Evolutionary conservation across 257 asterid genomes (phyloP).

Genomic region (Knoxia roxburghii): DNA sequence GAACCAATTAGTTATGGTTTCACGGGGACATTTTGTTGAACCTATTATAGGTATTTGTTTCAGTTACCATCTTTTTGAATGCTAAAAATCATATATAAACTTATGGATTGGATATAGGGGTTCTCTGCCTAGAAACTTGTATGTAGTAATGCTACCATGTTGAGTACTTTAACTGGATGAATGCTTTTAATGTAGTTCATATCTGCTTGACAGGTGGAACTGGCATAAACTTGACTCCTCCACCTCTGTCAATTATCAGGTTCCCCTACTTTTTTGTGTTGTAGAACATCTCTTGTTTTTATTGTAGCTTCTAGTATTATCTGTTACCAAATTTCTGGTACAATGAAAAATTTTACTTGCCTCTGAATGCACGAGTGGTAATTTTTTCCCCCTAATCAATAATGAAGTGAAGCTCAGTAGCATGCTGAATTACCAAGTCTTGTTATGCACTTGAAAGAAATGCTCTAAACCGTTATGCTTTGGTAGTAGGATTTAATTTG

Average conservation of each 20-base stretch:
- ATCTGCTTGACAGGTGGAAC: conserved; percentile 67
- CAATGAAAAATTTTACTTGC: not conserved
- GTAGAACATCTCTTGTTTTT: not conserved
- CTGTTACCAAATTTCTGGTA: too few species aligned
- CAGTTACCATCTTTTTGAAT: not conserved
- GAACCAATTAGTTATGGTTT: too few species aligned
- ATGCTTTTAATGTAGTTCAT: conserved; percentile 15
- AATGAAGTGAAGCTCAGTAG: not conserved
- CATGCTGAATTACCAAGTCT: not conserved
- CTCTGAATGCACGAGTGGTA: not conserved
- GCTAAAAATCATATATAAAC: too few species aligned
- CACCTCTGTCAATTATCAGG: conserved; percentile 79
- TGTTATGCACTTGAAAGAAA: not conserved
- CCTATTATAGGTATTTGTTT: not conserved
- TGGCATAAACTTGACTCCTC: conserved; percentile 93
- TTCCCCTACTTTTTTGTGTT: conserved; percentile 9
- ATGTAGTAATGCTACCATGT: not conserved
- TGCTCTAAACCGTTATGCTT: not conserved
- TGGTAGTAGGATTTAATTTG: not conserved
- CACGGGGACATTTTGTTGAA: not conserved
- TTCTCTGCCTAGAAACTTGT: not conserved
- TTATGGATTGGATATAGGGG: not conserved
- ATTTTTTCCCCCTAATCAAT: not conserved
- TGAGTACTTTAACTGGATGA: not conserved
- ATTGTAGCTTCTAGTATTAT: not conserved